Evolutionary conservation across 1,284 basidiomycete genomes (phyloP), one percentile per base, ranked within the genome.

Genomic region (Meripilus lineatus): DNA sequence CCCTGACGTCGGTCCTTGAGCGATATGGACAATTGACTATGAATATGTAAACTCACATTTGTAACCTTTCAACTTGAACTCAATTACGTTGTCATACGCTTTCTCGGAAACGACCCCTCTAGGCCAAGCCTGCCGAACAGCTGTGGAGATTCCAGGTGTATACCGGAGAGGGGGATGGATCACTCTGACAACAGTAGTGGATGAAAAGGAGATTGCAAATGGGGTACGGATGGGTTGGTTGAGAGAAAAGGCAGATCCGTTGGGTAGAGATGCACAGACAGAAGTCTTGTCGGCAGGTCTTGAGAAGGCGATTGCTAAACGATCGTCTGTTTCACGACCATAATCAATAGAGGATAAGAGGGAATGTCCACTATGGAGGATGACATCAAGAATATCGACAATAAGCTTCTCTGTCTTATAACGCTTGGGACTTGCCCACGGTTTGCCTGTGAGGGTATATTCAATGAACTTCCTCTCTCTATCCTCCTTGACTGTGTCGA

Each of bases 31-130:
- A n/a, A n/a, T n/a, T n/a, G n/a, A n/a, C n/a, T n/a, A n/a, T n/a
- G n/a, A n/a, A n/a, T n/a, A n/a, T n/a, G n/a, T 13, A 22, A 39
- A 68, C 78, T 46, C 57, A 87, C 85, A 86, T 68, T 74, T 80
- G 59, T 88, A 89, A 14, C 85, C 86, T 54, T 84, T 86, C 44
- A 89, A 68, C 58, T 84, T 87, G 64, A 89, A 89, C 59, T 89
- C 85, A 56, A 76, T 89, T 14, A 77, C 76, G 42, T 75, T 74
- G 25, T 83, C 78, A 8, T 76, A 80, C 1, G 86, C 69, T 57
- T 83, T 88, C 62, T 89, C 85, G 1, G 77, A 77, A 6, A 81
- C 74, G 11, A 88, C 82, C 17, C 85, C 86, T 52, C 84, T 72
- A 15, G 86, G 85, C 86, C 85, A 89, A 15, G 86, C 76, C 8